Evolutionary conservation across 1,284 basidiomycete species (phyloP).

Genomic region (Cutaneotrichosporon cavernicola): DNA sequence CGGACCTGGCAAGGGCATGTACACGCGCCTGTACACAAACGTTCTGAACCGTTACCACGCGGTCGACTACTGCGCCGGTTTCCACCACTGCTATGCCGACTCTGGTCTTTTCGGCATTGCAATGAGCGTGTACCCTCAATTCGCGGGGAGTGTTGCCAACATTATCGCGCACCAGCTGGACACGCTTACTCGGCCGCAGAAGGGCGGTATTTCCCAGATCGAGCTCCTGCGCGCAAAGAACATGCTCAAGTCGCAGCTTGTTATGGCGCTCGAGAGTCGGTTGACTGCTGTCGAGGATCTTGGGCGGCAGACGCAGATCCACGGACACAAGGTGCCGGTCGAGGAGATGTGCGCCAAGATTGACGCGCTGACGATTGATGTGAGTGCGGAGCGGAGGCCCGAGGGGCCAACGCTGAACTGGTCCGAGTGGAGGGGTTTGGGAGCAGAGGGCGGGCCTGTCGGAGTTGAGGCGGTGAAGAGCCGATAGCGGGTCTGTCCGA

Average conservation of each 20-base stretch:
- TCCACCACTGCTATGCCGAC: constrained; percentile 97
- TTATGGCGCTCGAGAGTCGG: constrained; percentile 93
- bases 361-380: constrained; percentile 72
- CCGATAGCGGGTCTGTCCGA: no score
- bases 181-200: constrained; percentile 52
- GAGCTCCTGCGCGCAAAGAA: constrained; percentile 91
- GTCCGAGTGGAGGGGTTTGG: neutral
- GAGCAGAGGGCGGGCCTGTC: neutral
- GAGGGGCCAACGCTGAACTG: neutral
- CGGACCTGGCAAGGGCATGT: constrained; percentile 99
- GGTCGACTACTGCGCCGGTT: constrained; percentile 94
- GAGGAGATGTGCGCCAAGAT: constrained; percentile 91
- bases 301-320: constrained; percentile 78
- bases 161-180: constrained; percentile 78
- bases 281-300: constrained; percentile 79
- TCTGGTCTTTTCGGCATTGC: constrained; percentile 91
- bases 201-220: constrained; percentile 44
- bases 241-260: constrained; percentile 87
- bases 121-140: constrained; percentile 76
- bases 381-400: constrained; percentile 58
- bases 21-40: constrained; percentile 94
- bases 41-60: constrained; percentile 93
- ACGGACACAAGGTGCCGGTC: constrained; percentile 79
- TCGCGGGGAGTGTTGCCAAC: constrained; percentile 68
- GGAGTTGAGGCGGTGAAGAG: no score